Evolutionary conservation across 108 stramenopile species (phyloP), one percentile per base, ranked within the genome.

Genomic region (Cyclotella cryptica): DNA sequence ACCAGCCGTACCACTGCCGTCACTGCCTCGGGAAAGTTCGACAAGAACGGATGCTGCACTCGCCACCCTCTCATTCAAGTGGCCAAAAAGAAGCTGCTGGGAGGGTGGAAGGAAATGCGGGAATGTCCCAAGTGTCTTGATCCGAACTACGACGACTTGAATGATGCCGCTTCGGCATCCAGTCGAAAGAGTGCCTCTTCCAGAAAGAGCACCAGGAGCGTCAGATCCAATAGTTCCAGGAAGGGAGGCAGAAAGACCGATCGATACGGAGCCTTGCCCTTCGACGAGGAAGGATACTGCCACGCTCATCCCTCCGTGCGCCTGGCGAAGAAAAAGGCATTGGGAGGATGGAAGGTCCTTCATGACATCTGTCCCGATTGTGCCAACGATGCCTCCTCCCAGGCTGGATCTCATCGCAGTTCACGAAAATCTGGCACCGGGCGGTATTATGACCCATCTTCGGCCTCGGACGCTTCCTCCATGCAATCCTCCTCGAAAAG

Each of bases 11-110:
- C 74, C 40, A 29, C 75, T n/a, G 54, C 81, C 26, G 81, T 67
- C 21, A 60, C 75, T 10, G 28, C 65, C 24, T 44, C 46, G 11
- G 75, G 64, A 0, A 83, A 72, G 29, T 83, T 72, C 75, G 81
- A 83, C 35, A 83, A 76, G 74, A 83, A 76, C 60, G 81, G 81
- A 46, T 83, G 81, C 66, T 83, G 81, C 66, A 83, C 81, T 29
- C 39, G 30, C 4, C 81, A 83, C 70, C 81, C 81, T 21, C 51
- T 22, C 21, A 22, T 83, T 17, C 81, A 83, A 51, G 58, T 83
- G 8, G 75, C 81, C 55, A 83, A 83, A 57, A 83, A 83, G 71
- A 83, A 76, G 35, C 22, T 83, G 4, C 65, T 83, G 15, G 81
- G 81, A 18, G 74, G 81, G 19, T 83, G 81, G 81, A 83, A 83